Evolutionary conservation across 805 yeast genomes (phyloP), one percentile per base, ranked within the genome.

Genomic region (Lipomyces kockii): DNA sequence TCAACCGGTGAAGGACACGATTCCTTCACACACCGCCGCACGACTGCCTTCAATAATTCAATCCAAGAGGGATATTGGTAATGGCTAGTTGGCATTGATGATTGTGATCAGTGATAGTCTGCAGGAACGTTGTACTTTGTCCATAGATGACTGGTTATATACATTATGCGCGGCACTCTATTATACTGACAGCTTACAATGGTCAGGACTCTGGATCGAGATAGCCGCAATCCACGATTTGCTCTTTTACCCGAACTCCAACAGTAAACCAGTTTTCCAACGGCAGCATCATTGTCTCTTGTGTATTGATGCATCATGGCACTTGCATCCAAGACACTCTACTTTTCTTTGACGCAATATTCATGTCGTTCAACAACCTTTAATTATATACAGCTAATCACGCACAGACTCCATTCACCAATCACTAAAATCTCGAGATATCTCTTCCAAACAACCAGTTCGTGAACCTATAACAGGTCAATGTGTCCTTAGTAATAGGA

Each of bases 371-470:
- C 32, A 29, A 27, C 29, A 27, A 27, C 39, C 4, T 35, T 35
- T 12, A 35, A 5, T 37, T 43, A n/a, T 37, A 22, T 17, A 43
- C n/a, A 43, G 20, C 22, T 43, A 43, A 17, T 43, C 14, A 43
- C 22, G 22, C 11, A 43, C 22, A 17, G 7, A 17, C 3, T 17
- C 20, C 22, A 6, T 7, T 43, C 22, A 6, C 22, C 49, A 43
- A n/a, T 11, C 17, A 1, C 55, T 61, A 68, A 20, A 68, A 68
- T 12, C 71, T 52, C 20, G 71, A 62, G 34, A 69, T 69, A 49
- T 69, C 72, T 14, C 72, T 56, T n/a, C 72, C 72, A 64, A 69
- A 69, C 29, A 69, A 29, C 66, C 66, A 65, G 46, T 63, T 68
- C 17, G 63, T 62, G 32, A 68, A 34, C 68, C 68, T 65, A n/a